Evolutionary conservation across 805 yeast species (phyloP).

Genomic region (Vanderwaltozyma tropicalis): DNA sequence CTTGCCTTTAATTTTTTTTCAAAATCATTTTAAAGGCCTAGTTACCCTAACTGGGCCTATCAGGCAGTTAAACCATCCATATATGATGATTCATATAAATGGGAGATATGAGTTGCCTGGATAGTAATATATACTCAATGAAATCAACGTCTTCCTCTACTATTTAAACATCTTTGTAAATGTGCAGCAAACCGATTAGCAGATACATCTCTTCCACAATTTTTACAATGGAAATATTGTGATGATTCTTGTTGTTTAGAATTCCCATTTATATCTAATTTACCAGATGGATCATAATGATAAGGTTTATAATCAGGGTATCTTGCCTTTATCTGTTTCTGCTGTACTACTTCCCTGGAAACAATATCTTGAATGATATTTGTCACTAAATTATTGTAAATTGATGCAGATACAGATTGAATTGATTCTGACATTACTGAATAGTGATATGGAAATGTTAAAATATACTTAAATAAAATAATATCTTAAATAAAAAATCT

Average conservation of each 20-base stretch:
- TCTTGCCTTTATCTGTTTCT: conserved; percentile 14
- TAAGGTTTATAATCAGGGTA: conserved; percentile 21
- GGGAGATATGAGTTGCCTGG: background rate
- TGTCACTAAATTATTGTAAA: conserved; percentile 18
- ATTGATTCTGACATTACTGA: background rate
- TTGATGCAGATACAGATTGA: conserved; percentile 1
- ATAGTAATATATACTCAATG: background rate
- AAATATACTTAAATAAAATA: background rate
- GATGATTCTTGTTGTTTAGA: conserved; percentile 27
- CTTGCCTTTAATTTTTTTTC: too few species aligned
- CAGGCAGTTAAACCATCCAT: too few species aligned
- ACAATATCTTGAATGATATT: conserved; percentile 26
- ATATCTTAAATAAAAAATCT: too few species aligned
- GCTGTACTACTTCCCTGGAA: conserved; percentile 18
- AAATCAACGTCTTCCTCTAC: conserved; percentile 43
- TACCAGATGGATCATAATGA: conserved; percentile 18
- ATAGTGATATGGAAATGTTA: background rate
- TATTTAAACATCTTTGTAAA: conserved; percentile 77
- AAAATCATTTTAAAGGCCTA: too few species aligned
- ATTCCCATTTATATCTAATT: conserved; percentile 20
- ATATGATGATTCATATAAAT: too few species aligned
- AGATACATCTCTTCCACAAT: conserved; percentile 79
- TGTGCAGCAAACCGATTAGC: conserved; percentile 92
- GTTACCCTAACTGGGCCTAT: too few species aligned
- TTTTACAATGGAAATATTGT: conserved; percentile 61